Base-by-base conservation (phyloP, 805 yeast genomes). In the Clavispora asparagi region DNA sequence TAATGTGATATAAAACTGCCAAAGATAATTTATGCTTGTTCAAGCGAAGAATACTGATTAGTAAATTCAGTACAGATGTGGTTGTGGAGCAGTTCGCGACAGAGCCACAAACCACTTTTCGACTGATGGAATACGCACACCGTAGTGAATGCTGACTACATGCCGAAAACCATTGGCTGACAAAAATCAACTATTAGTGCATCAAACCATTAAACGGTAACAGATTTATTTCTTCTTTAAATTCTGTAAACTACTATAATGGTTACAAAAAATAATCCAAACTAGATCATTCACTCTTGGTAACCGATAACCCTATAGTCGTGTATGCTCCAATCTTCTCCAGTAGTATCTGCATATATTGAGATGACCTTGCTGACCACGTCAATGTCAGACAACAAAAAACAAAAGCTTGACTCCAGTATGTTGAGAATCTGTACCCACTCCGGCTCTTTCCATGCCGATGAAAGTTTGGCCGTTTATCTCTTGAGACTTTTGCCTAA, bases 361-460 rank as follows among this genome's bases (percentile, higher is more conserved):
- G 40, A 36, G 43, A 31, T 36, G 44, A 23, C 36, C 39, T 47
- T 38, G 10, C 40, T 54, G 56, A 25, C 27, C 41, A 40, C 35
- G 38, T 46, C 39, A 41, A 60, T 60, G 63, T 49, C 61, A 11
- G 57, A 54, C 36, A 17, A 47, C 35, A 52, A 60, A 52, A 55
- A 58, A 47, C 56, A 50, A 46, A 50, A 56, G 50, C 46, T 46
- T 33, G 31, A 51, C 13, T 14, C 51, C 14, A 45, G 46, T 45
- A 63, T 71, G 60, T 62, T 81, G 49, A 81, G 79, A 59, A 87
- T 91, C 47, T 92, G 96, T 61, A 91, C 96, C 11, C 95, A 87
- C 59, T 85, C 91, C 41, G 99, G 99, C 7, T 78, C 90, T 0
- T 94, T 94, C 75, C 99, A 94, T 62, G 98, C 98, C 10, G 99